Evolutionary conservation across 768 basidiomycete genomes (phyloP).

Genomic region (Crucibulum laeve): DNA sequence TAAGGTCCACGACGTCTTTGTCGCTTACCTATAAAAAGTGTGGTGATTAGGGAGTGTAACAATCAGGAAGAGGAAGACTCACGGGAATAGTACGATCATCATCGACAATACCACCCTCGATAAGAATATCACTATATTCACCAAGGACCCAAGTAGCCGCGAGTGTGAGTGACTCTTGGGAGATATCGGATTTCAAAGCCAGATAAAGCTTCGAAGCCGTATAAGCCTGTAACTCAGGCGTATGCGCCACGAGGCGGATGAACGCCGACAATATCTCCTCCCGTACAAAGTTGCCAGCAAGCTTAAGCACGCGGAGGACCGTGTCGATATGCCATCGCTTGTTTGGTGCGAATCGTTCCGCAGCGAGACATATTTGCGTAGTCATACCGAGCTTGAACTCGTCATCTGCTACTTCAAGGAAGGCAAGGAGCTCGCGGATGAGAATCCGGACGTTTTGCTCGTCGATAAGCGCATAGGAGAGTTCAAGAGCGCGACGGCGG

Average conservation of each 20-base stretch:
- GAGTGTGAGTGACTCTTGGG: slow-evolving; percentile 93
- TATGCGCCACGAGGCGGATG: slow-evolving; percentile 93
- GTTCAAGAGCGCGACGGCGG: slow-evolving; percentile 90
- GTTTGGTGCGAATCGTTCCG: slow-evolving; percentile 95
- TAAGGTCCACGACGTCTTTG: slow-evolving; percentile 79
- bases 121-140: slow-evolving; percentile 88
- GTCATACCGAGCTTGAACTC: slow-evolving; percentile 99
- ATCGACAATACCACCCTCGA: slow-evolving; percentile 80
- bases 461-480: slow-evolving; percentile 96
- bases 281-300: slow-evolving; percentile 96
- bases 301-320: slow-evolving; percentile 83
- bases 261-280: slow-evolving; percentile 96
- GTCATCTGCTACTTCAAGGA: slow-evolving; percentile 97
- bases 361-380: slow-evolving; percentile 93
- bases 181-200: slow-evolving; percentile 86
- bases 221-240: slow-evolving; percentile 94
- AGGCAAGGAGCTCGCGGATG: slow-evolving; percentile 88
- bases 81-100: slow-evolving; percentile 71
- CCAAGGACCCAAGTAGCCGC: slow-evolving; percentile 95
- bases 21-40: slow-evolving; percentile 57
- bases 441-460: slow-evolving; percentile 91
- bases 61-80: slow-evolving; percentile 11
- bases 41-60: not conserved
- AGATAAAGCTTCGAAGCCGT: slow-evolving; percentile 89
- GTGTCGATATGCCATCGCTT: slow-evolving; percentile 99